Evolutionary conservation across 2,329 filamentous ascomycete genomes (phyloP), one percentile per base, ranked within the genome.

Genomic region (Aschersonia sp.): DNA sequence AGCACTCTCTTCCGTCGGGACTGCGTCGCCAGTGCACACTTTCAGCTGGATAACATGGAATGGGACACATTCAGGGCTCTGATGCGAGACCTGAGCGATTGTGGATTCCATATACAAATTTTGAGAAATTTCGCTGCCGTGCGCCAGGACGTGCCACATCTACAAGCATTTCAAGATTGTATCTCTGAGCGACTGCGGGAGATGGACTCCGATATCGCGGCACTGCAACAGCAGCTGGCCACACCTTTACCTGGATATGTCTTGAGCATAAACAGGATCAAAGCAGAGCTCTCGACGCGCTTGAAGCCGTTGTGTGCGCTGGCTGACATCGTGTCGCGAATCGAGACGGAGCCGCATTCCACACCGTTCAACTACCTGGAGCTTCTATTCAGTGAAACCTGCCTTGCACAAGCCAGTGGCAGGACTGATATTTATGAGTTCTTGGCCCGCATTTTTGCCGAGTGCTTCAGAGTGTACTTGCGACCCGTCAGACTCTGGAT

Each of bases 401-500:
- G 78, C 50, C 67, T 76, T 46, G 75, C 82, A 1, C 88, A 95
- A 58, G 71, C 86, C 43, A 74, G 78, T 12, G 83, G 83, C 1
- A 77, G 86, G 48, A 67, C 71, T 2, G 60, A 61, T 0, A 68
- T 76, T 1, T 92, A 86, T 57, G 63, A 68, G 40, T 79, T 76
- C 40, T 68, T 92, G 5, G 78, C 79, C 2, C 67, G 68, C 0
- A 70, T 92, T 4, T 92, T 96, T 58, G 81, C 92, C 48, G 75
- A 83, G 43, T 94, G 87, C 58, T 83, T 96, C 50, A 77, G 81
- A 49, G 79, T 87, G 1, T 97, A 95, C 60, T 71, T 94, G 39
- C 79, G 79, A 40, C 86, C 88, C 0, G 83, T 96, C 43, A 75
- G 81, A 37, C 68, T 73, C 12, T 97, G 90, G 90, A 90, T 95